phyloP scores from a whole-genome alignment of 768 basidiomycete genomes.

The Pulveroboletus sp. region DNA sequence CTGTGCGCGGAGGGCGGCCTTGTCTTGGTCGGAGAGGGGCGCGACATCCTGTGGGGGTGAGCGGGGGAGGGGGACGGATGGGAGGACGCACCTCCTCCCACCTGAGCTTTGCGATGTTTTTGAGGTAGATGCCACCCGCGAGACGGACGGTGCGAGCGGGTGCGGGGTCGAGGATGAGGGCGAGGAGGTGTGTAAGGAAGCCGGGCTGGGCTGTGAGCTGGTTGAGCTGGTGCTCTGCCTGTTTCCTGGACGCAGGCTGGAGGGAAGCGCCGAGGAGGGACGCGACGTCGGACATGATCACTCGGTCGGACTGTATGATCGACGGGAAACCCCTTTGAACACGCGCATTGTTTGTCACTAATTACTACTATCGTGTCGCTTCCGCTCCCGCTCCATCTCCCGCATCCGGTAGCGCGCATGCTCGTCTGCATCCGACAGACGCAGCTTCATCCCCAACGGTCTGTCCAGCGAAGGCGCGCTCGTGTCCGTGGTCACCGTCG shows the following conservation, averaged over 20 bases:
- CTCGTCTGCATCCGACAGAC: slow-evolving; percentile 25
- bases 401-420: slow-evolving; percentile 18
- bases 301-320: background rate
- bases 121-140: slow-evolving; percentile 85
- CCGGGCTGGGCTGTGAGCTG: slow-evolving; percentile 65
- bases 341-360: slow-evolving; percentile 12
- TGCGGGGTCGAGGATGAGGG: slow-evolving; percentile 68
- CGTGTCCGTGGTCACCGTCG: slow-evolving; percentile 22
- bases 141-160: slow-evolving; percentile 69
- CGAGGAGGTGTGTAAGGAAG: slow-evolving; percentile 76
- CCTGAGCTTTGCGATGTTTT: slow-evolving; percentile 81
- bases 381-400: slow-evolving; percentile 19
- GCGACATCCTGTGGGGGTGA: slow-evolving; percentile 54
- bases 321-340: background rate
- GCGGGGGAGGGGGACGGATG: background rate
- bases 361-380: slow-evolving; percentile 3
- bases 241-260: slow-evolving; percentile 63
- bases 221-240: slow-evolving; percentile 76
- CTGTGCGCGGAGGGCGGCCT: slow-evolving; percentile 63
- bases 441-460: slow-evolving; percentile 18
- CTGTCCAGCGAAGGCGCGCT: too few species aligned
- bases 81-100: slow-evolving; percentile 75
- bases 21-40: slow-evolving; percentile 69
- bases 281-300: slow-evolving; percentile 61
- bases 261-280: slow-evolving; percentile 69